phyloP scores from a whole-genome alignment of 2,329 filamentous ascomycete genomes.

The Shiraia bambusicola region DNA sequence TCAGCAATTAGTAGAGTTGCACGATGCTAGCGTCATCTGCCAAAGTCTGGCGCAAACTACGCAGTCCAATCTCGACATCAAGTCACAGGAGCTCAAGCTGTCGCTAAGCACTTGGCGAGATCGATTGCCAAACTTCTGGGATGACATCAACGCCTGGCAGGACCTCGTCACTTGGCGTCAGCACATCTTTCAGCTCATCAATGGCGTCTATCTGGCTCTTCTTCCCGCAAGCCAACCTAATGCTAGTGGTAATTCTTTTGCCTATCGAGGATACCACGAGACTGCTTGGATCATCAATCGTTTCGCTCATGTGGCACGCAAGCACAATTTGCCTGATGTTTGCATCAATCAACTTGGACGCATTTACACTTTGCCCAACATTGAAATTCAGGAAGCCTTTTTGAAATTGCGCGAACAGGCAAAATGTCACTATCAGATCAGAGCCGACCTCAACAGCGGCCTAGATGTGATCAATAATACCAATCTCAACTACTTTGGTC shows the following conservation, averaged over 20 bases:
- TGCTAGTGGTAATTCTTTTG: slow-evolving; percentile 86
- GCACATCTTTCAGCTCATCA: slow-evolving; percentile 97
- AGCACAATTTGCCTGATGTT: slow-evolving; percentile 94
- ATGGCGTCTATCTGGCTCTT: slow-evolving; percentile 84
- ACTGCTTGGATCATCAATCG: slow-evolving; percentile 99
- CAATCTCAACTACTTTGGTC: slow-evolving; percentile 96
- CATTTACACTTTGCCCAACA: slow-evolving; percentile 98
- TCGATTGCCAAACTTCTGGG: slow-evolving; percentile 94
- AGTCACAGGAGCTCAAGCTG: slow-evolving; percentile 93
- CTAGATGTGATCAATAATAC: slow-evolving; percentile 99
- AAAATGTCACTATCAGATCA: slow-evolving; percentile 97
- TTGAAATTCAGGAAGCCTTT: slow-evolving; percentile 99
- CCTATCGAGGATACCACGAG: slow-evolving; percentile 96
- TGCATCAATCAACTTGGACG: slow-evolving; percentile 96
- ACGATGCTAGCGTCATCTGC: slow-evolving; percentile 96
- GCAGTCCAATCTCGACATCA: slow-evolving; percentile 81
- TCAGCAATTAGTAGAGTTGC: slow-evolving; percentile 94
- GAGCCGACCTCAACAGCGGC: slow-evolving; percentile 85
- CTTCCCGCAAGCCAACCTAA: slow-evolving; percentile 75
- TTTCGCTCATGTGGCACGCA: slow-evolving; percentile 95
- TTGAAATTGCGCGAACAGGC: slow-evolving; percentile 97
- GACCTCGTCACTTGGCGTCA: slow-evolving; percentile 99
- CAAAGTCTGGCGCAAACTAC: slow-evolving; percentile 85
- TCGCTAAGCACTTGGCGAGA: slow-evolving; percentile 94
- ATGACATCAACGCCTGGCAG: slow-evolving; percentile 99